Percentiles rank a stretch among this genome's conserved stretches.
phyloP scores from a whole-genome alignment of 2,329 filamentous ascomycete genomes.

The Stagonosporopsis chrysanthemi region DNA sequence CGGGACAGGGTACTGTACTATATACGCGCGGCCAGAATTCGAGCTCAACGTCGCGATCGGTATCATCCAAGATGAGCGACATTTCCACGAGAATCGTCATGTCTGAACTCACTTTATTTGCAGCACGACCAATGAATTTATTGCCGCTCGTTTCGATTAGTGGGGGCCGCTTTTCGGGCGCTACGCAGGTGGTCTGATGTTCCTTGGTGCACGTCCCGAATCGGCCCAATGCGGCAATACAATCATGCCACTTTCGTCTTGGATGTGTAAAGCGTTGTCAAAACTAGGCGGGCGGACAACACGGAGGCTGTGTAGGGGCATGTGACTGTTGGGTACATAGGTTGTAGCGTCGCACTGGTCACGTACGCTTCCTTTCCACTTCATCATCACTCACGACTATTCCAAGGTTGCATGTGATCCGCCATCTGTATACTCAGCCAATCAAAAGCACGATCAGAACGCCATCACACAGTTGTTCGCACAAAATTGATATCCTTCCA shows the following conservation, averaged over 20 bases:
- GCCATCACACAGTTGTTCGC: neutral
- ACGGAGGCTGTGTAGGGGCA: neutral
- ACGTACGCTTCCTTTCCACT: neutral
- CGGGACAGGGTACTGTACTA: neutral
- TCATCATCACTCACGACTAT: neutral
- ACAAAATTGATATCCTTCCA: no score
- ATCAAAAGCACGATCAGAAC: neutral
- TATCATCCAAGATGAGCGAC: neutral
- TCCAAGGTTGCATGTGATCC: neutral
- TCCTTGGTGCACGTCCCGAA: conserved; percentile 22
- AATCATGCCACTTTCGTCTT: conserved; percentile 34
- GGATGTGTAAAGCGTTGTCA: neutral
- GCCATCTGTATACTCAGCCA: neutral
- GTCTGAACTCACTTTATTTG: neutral
- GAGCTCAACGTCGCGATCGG: neutral
- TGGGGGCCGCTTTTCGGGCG: neutral
- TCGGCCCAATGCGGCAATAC: conserved; percentile 25
- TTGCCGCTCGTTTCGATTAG: conserved; percentile 29
- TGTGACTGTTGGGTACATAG: conserved; percentile 13
- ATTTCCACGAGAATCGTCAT: neutral
- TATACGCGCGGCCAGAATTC: neutral
- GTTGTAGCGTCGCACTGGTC: neutral
- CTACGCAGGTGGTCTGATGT: conserved; percentile 28
- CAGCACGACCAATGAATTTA: neutral
- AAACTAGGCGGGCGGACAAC: neutral